phyloP scores from a whole-genome alignment of 495 filamentous ascomycete genomes.

The Penicillium parvum region DNA sequence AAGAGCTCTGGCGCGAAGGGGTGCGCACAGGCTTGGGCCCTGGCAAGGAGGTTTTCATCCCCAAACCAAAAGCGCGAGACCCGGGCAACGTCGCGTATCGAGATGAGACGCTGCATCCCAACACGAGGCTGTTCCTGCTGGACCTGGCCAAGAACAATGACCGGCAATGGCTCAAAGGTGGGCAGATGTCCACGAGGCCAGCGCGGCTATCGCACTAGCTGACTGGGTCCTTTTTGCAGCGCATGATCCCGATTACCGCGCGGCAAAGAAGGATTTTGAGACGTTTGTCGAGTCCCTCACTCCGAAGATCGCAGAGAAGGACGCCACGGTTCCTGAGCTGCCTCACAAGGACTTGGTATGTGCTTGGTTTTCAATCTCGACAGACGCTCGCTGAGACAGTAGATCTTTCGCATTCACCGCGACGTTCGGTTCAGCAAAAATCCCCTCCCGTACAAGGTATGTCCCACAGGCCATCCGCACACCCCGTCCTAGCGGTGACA shows the following conservation, averaged over 20 bases:
- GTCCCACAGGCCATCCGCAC: constrained; percentile 7
- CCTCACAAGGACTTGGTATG: constrained; percentile 75
- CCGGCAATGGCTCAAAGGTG: constrained; percentile 76
- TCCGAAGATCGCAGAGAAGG: constrained; percentile 61
- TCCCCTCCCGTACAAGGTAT: constrained; percentile 81
- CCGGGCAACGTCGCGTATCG: constrained; percentile 62
- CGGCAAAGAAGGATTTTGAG: constrained; percentile 72
- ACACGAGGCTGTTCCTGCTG: constrained; percentile 72
- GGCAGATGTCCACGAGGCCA: too few relatives aligned
- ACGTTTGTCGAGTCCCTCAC: constrained; percentile 67
- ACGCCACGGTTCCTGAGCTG: constrained; percentile 77
- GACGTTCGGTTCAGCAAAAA: constrained; percentile 76
- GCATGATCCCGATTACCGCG: constrained; percentile 71
- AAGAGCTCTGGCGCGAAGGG: constrained; percentile 56
- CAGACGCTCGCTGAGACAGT: constrained; percentile 3
- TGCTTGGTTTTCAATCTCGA: too few relatives aligned
- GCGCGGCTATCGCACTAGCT: constrained; percentile 7
- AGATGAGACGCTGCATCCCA: constrained; percentile 69
- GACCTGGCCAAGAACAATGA: constrained; percentile 77
- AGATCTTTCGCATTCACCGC: constrained; percentile 80
- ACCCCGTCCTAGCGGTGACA: neutral
- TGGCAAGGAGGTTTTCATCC: constrained; percentile 62
- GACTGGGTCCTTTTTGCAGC: constrained; percentile 36
- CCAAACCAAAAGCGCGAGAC: constrained; percentile 64
- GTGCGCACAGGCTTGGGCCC: constrained; percentile 54